A percentile compares a stretch with the other conserved stretches of the same genome.
These are phyloP conservation scores for Vaccinium myrtillus DNA, from an alignment of 148 eudicot species.

Conservation along the genomic window DNA sequence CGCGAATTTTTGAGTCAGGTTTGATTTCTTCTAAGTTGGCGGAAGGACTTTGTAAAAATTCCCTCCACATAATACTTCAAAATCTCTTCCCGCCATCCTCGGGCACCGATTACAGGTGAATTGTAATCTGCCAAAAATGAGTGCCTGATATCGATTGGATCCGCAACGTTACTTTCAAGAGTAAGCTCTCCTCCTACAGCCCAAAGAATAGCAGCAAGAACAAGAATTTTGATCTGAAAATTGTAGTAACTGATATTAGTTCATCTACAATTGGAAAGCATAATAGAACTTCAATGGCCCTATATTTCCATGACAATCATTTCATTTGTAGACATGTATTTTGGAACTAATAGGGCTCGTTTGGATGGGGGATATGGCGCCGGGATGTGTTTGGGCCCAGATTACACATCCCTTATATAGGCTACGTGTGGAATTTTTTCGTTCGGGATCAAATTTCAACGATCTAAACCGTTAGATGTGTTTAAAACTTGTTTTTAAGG, in stretches of 20 bases:
- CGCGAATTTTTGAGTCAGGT: background rate
- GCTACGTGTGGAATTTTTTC: too few relatives aligned
- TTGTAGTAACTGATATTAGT: background rate
- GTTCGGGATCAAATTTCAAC: too few relatives aligned
- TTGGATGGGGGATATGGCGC: too few relatives aligned
- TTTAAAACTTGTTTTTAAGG: too few relatives aligned
- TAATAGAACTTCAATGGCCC: background rate
- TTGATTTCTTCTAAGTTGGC: background rate
- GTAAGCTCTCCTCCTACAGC: constrained; percentile 9
- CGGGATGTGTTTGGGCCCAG: too few relatives aligned
- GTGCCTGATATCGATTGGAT: background rate
- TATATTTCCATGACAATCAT: background rate
- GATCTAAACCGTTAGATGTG: too few relatives aligned
- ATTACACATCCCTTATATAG: too few relatives aligned
- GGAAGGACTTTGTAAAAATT: background rate
- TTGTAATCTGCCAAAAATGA: background rate
- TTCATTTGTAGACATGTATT: background rate
- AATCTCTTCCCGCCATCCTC: background rate
- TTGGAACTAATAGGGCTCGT: background rate
- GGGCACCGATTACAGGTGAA: background rate
- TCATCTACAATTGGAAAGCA: background rate
- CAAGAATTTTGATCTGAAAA: background rate
- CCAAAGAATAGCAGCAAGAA: constrained; percentile 7
- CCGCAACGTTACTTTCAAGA: background rate
- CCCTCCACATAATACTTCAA: constrained; percentile 5